Evolutionary conservation across 768 basidiomycete species (phyloP), one percentile per base, ranked within the genome.

Genomic region (Paxillus rubicundulus): DNA sequence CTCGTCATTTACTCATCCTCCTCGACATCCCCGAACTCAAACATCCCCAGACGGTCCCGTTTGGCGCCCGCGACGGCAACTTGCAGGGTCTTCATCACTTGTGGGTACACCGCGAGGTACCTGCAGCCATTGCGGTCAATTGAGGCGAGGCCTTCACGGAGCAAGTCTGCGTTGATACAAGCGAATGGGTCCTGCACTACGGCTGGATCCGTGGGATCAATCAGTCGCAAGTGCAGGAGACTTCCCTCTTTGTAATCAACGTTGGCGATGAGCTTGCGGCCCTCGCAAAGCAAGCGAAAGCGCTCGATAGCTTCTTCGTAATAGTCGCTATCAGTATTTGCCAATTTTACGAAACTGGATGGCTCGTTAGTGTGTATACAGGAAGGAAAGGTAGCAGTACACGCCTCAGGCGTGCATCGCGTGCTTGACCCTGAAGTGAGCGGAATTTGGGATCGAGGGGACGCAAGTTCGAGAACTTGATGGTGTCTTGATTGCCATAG

Each of bases 191-290:
- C 86, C 18, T 81, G 72, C 5, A 82, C 77, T 5, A 82, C 78
- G 8, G 77, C 70, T 3, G 89, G 84, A 70, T 93, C 87, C 21
- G 77, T 67, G 1, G 96, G 90, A 66, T 98, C 95, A 55, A 97
- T 96, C 33, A 99, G 82, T 44, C 96, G 89, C 49, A 99, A 82
- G 70, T 97, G 93, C 27, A 95, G 75, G 1, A 86, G 62, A 18
- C 78, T 59, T 21, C 89, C 87, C 62, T 97, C 96, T 62, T 77
- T 85, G 63, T 87, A 81, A 69, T 99, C 97, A 52, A 94, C 76
- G 72, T 95, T 98, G n/a, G 94, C 97, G 45, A 98, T 76, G n/a
- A 98, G 79, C 64, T 94, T 94, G 48, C 93, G 87, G n/a, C 92
- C 92, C 71, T 94, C 93, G 59, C 88, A 90, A 17, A 94, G 75